Evolutionary conservation across 2,329 filamentous ascomycete genomes (phyloP).

Genomic region (Dryadomyces quercus-mongolicae): DNA sequence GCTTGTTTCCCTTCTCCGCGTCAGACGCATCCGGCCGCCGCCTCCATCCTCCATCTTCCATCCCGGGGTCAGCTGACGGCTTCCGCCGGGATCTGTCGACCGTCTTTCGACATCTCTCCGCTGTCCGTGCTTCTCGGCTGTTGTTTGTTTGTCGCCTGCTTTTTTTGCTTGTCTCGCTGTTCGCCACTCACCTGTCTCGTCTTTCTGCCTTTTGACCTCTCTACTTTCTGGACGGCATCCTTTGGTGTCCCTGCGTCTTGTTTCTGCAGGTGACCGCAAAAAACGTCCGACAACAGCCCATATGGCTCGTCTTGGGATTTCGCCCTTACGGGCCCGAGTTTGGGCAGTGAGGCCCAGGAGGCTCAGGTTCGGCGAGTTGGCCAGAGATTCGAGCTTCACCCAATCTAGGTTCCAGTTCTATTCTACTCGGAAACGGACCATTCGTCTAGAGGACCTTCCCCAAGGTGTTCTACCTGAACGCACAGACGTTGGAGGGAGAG

Average conservation of each 20-base stretch:
- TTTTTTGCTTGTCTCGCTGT: not conserved
- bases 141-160: not conserved
- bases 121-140: not conserved
- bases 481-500: not conserved
- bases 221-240: no score
- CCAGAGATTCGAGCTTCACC: no score
- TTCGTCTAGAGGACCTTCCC: slow-evolving; percentile 44
- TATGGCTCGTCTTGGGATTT: no score
- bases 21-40: not conserved
- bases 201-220: no score
- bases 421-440: no score
- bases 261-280: no score
- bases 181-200: not conserved
- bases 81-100: not conserved
- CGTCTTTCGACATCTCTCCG: not conserved
- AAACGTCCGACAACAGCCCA: no score
- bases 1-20: not conserved
- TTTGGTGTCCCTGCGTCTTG: no score
- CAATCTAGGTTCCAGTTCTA: no score
- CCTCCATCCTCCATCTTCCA: not conserved
- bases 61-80: not conserved
- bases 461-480: slow-evolving; percentile 42
- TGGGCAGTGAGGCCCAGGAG: no score
- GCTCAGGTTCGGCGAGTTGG: no score
- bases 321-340: no score